Base-by-base conservation (phyloP, 257 asterid species). In the Oldenlandia corymbosa region DNA sequence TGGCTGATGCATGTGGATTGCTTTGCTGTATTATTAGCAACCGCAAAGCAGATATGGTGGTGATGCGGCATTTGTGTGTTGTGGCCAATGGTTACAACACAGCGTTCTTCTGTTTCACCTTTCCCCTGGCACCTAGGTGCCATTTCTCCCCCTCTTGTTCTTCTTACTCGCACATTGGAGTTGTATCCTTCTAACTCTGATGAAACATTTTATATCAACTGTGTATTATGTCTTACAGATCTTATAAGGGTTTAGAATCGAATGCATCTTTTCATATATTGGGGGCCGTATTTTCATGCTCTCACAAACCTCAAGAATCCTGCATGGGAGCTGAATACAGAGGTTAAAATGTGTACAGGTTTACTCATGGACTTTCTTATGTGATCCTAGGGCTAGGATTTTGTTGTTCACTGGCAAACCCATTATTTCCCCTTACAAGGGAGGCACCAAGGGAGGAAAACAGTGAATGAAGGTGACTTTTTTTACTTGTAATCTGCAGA, bases 321-420 rank as follows among this genome's bases (percentile, higher is more conserved):
- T 58, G 37, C 57, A 16, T 43, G 50, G 69, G 72, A 65, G 67
- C 61, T 63, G 73, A 71, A 67, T 68, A 72, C 34, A 43, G 59
- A 71, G 81, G 71, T 68, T 72, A 73, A 71, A 66, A 67, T 76
- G 79, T 76, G 79, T 79, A 78, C 68, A 79, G 76, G 74, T 70
- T 43, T 34, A 59, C 61, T 52, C 47, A n/a, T 62, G 68, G 31
- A 49, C 66, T 17, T 62, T 3, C n/a, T n/a, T 14, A n/a, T 54
- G 68, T 43, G 43, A 51, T 31, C 48, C 61, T 39, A 43, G 51
- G 48, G 37, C 55, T 39, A 43, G 51, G 48, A 48, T 32, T 41
- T 41, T 50, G 65, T 39, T 17, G 45, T 70, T 46, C 21, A 18
- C 36, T 7, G n/a, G 52, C 47, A 32, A 32, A 46, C 42, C 56